Conservation (phyloP, 768 basidiomycete species). For the Lactarius tabidus region DNA sequence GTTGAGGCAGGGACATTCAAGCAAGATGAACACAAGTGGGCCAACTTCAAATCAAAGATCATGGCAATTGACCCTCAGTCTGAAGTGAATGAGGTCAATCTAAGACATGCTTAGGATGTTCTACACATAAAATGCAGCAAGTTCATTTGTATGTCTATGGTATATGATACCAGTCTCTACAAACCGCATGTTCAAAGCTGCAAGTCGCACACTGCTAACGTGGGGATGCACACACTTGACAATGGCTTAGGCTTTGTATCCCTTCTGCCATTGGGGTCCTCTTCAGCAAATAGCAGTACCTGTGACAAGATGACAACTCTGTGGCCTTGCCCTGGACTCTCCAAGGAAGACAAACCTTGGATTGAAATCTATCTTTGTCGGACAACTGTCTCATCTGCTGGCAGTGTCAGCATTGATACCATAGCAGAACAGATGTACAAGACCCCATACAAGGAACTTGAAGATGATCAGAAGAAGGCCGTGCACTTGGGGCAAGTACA, state of each 20-base stretch:
- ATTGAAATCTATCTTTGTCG: background rate
- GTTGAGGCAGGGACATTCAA: background rate
- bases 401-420: background rate
- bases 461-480: background rate
- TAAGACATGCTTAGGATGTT: background rate
- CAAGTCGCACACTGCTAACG: background rate
- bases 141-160: background rate
- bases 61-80: background rate
- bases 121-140: background rate
- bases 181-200: background rate
- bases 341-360: background rate
- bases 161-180: background rate
- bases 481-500: background rate
- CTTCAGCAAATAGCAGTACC: too few species aligned
- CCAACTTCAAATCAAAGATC: background rate
- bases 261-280: too few species aligned
- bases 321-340: background rate
- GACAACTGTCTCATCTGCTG: background rate
- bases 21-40: background rate
- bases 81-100: background rate
- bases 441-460: background rate
- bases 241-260: background rate
- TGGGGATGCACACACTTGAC: background rate
- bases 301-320: background rate
- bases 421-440: background rate